Evolutionary conservation across 805 yeast genomes (phyloP).

Genomic region (Saccharomycopsis fibuligera): DNA sequence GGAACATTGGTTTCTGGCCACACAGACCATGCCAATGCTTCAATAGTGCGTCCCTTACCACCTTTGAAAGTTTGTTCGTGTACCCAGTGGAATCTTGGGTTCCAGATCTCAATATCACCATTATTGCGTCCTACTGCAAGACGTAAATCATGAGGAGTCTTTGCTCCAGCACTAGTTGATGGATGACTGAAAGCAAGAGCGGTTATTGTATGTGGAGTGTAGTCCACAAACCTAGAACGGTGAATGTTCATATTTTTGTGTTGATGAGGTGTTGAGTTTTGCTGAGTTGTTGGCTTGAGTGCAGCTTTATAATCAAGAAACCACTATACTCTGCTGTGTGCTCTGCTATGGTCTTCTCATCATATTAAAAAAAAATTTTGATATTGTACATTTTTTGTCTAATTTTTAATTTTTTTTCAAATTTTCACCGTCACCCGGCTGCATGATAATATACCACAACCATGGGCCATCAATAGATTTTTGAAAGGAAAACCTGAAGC

Average conservation of each 20-base stretch:
- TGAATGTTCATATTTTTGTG: conserved; percentile 61
- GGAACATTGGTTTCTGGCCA: conserved; percentile 35
- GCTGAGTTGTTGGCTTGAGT: background rate
- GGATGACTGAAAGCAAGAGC: conserved; percentile 68
- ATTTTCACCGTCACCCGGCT: too few relatives aligned
- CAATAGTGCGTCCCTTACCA: conserved; percentile 77
- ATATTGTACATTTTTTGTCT: too few relatives aligned
- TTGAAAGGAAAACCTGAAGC: too few relatives aligned
- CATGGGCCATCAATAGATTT: too few relatives aligned
- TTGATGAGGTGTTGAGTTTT: background rate
- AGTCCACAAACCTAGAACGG: conserved; percentile 88
- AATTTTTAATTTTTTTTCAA: too few relatives aligned
- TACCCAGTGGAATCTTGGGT: conserved; percentile 75
- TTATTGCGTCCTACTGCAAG: conserved; percentile 89
- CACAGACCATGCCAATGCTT: conserved; percentile 78
- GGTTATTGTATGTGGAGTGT: conserved; percentile 77
- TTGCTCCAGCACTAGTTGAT: conserved; percentile 35
- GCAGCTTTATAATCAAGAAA: too few relatives aligned
- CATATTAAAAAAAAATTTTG: too few relatives aligned
- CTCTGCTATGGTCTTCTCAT: too few relatives aligned
- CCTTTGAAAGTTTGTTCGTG: conserved; percentile 73
- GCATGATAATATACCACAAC: too few relatives aligned
- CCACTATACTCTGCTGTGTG: too few relatives aligned
- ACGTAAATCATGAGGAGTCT: conserved; percentile 53
- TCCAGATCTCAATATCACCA: conserved; percentile 96